Base-by-base conservation (phyloP, 2,329 filamentous ascomycete genomes). In the Hymenoscyphus repandus region DNA sequence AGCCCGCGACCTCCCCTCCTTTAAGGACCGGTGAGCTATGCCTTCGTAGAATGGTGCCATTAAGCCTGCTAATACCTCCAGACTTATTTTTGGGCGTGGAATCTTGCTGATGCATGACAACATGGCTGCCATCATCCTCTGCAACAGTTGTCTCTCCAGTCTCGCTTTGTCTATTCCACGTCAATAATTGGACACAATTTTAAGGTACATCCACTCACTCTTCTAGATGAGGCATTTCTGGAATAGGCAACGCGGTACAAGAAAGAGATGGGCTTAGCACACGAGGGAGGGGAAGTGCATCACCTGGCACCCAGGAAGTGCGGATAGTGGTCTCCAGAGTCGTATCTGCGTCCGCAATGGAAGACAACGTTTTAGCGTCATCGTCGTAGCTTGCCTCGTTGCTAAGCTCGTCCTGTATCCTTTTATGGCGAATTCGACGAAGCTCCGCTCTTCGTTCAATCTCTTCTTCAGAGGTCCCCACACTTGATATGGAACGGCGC, bases 341-440 rank as follows among this genome's bases (percentile, higher is more conserved):
- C 20, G 33, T 50, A 44, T 40, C 51, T 3, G 30, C 50, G 30
- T 17, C 50, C 5, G 36, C 15, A 38, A 55, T 42, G 6, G 57
- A 56, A 18, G 51, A 46, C 7, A 65, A 11, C 15, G 63, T 64
- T 39, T 62, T 65, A 18, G 64, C 65, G 55, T 67, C 64, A 18
- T 68, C 64, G 15, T 71, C 68, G 42, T 69, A 67, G 9, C 64
- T 61, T 33, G 70, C 66, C 34, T 79, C 77, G 36, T 65, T 73
- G 41, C 74, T 71, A 3, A 83, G 68, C 57, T 82, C 79, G 39
- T 80, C 73, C 54, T 77, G 76, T n/a, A 82, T 82, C 54, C 78
- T 72, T 57, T 74, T 75, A 44, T 76, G 74, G 64, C 78, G 74
- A 7, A 82, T 66, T 17, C 78, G 72, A 57, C 72, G 77, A 48